Evolutionary conservation across 148 eudicot species (phyloP).

Genomic region (Hydrangea macrophylla): DNA sequence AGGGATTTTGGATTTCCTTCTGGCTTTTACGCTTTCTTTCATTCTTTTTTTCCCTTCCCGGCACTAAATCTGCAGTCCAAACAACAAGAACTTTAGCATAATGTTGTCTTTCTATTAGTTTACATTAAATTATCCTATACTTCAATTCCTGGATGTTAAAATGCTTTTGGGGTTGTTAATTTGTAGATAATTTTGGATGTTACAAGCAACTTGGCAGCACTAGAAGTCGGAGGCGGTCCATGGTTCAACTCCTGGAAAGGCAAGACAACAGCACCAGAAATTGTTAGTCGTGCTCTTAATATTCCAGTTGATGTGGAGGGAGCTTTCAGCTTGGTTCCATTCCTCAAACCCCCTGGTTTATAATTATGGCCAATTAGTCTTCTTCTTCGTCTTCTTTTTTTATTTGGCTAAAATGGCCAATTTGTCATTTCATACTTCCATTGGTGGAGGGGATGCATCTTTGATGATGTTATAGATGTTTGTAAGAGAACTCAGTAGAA

Average conservation of each 20-base stretch:
- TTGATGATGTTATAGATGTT: background rate
- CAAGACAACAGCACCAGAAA: conserved; percentile 53
- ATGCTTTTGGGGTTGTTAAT: background rate
- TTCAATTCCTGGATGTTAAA: background rate
- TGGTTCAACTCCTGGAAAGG: conserved; percentile 83
- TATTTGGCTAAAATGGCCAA: no score
- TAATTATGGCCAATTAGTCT: conserved; percentile 12
- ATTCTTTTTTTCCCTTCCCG: no score
- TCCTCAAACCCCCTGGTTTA: conserved; percentile 81
- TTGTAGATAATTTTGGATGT: conserved; percentile 74
- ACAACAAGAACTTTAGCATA: background rate
- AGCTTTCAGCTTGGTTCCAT: conserved; percentile 50
- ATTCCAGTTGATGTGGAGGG: conserved; percentile 72
- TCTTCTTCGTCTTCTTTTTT: no score
- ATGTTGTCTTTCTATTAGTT: background rate
- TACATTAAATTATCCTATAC: background rate
- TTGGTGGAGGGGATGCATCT: background rate
- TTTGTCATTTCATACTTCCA: background rate
- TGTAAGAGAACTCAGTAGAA: background rate
- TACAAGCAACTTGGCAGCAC: conserved; percentile 83
- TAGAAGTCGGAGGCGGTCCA: conserved; percentile 93
- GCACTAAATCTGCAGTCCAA: background rate
- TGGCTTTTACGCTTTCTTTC: no score
- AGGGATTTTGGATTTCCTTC: no score
- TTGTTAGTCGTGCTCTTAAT: conserved; percentile 50